A percentile compares a stretch with the other conserved stretches of the same genome.
phyloP scores from a whole-genome alignment of 768 basidiomycete genomes.

The Daedaleopsis nitida region DNA sequence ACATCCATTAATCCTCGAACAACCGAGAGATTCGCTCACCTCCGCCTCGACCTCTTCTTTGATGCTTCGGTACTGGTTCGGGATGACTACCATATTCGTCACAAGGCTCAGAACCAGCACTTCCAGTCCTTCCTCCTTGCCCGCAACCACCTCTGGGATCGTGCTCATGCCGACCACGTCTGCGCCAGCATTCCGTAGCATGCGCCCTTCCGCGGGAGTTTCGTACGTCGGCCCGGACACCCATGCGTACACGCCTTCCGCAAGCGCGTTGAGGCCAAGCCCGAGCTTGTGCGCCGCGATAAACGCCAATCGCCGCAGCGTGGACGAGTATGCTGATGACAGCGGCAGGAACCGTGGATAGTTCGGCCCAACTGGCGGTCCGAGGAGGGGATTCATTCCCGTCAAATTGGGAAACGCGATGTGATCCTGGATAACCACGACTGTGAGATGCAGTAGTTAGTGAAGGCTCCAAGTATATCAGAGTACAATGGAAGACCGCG shows the following conservation, averaged over 20 bases:
- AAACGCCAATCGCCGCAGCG: conserved; percentile 72
- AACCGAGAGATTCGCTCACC: conserved; percentile 41
- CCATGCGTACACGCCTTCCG: conserved; percentile 89
- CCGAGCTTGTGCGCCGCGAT: conserved; percentile 66
- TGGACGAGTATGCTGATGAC: conserved; percentile 78
- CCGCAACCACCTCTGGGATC: conserved; percentile 84
- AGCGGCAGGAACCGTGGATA: conserved; percentile 81
- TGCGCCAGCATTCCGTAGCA: conserved; percentile 73
- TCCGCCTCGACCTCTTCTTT: conserved; percentile 78
- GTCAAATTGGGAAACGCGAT: conserved; percentile 77
- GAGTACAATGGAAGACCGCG: background rate
- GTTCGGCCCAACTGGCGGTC: conserved; percentile 58
- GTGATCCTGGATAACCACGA: conserved; percentile 86
- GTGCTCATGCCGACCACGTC: conserved; percentile 97
- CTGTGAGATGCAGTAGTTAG: conserved; percentile 37
- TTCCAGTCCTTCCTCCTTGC: conserved; percentile 72
- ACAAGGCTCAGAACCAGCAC: conserved; percentile 82
- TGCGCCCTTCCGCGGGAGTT: conserved; percentile 82
- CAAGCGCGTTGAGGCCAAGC: conserved; percentile 55
- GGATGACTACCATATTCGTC: conserved; percentile 83
- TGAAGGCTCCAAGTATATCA: conserved; percentile 14
- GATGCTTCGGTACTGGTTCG: conserved; percentile 64
- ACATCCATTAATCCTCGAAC: background rate
- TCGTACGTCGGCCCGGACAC: conserved; percentile 91
- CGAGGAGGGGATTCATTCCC: conserved; percentile 79